Conservation (phyloP, 139 green algal genomes). For the Nannochloris sp. region DNA sequence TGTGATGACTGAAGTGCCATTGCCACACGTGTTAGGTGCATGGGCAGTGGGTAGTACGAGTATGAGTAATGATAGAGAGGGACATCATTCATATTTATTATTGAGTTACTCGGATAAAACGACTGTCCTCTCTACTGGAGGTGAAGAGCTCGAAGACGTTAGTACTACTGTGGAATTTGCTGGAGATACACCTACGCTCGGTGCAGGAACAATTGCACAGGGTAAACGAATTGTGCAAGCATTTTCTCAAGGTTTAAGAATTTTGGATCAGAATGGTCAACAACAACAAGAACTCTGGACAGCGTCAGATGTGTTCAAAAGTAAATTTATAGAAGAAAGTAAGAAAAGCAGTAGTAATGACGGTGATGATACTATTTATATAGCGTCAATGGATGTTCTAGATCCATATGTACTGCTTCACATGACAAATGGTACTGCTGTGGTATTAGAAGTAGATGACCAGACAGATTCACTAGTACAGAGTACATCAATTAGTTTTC, state of each 20-base stretch:
- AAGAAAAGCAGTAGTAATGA: background rate
- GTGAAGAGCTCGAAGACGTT: slow-evolving; percentile 69
- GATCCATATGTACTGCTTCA: slow-evolving; percentile 59
- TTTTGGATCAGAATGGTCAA: slow-evolving; percentile 35
- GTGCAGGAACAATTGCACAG: slow-evolving; percentile 62
- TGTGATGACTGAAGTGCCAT: slow-evolving; percentile 65
- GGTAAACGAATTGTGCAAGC: slow-evolving; percentile 49
- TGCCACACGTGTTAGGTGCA: slow-evolving; percentile 45
- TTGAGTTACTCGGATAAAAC: slow-evolving; percentile 45
- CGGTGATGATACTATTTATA: slow-evolving; percentile 2
- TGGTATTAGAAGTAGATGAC: slow-evolving; percentile 31
- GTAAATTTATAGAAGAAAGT: background rate
- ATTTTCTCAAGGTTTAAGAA: slow-evolving; percentile 34
- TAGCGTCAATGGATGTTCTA: slow-evolving; percentile 40
- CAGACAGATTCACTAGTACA: slow-evolving; percentile 3
- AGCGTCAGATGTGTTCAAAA: slow-evolving; percentile 31
- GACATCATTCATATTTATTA: slow-evolving; percentile 71
- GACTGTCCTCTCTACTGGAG: slow-evolving; percentile 64
- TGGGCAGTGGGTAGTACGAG: slow-evolving; percentile 54
- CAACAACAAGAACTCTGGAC: slow-evolving; percentile 45
- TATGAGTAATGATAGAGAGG: slow-evolving; percentile 4
- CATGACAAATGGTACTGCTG: slow-evolving; percentile 40
- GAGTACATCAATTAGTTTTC: too few relatives aligned
- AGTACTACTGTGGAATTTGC: slow-evolving; percentile 35
- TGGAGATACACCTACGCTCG: slow-evolving; percentile 50